Base-by-base conservation (phyloP, 2,329 filamentous ascomycete genomes). In the Verticillium zaregamsianum region DNA sequence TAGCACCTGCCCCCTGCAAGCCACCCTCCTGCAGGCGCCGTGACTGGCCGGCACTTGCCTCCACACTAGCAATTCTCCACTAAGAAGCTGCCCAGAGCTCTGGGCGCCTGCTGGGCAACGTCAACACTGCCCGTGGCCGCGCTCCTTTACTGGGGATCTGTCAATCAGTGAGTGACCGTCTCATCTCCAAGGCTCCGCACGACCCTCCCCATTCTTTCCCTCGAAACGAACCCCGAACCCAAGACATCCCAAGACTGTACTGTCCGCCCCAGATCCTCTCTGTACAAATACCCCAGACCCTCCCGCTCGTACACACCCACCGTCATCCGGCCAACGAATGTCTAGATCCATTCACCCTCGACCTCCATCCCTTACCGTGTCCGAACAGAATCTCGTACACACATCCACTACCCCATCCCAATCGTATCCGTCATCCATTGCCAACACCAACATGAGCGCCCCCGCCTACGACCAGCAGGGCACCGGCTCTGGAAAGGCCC, bases 361-460 rank as follows among this genome's bases (percentile, higher is more conserved):
- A 20, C 40, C 40, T 49, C 20, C 40, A 49, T 49, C 40, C 9
- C 3, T 25, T 23, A 9, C 40, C n/a, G 40, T 49, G 40, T 49
- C 40, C 20, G 40, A 49, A 49, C 40, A 23, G n/a, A 49, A 49
- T 9, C 40, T 49, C 9, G 40, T 49, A 23, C n/a, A 49, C 40
- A 23, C 40, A 23, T 23, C 40, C 28, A 20, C 54, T 17, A 32
- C 54, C 54, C 8, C 25, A 31, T 32, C 54, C 15, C 54, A 33
- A n/a, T 33, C 54, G 25, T 49, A 49, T 49, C 40, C 40, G 40
- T 49, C 40, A 12, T 49, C 54, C n/a, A 14, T 55, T 25, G 54
- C 54, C 64, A 32, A 61, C 56, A 32, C 59, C 25, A 58, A 60
- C 49, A 65, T 65, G 64, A 65, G 64, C 59, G 62, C 63, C 33